phyloP scores from a whole-genome alignment of 1,284 basidiomycete genomes.

The Limonomyces culmigenus region DNA sequence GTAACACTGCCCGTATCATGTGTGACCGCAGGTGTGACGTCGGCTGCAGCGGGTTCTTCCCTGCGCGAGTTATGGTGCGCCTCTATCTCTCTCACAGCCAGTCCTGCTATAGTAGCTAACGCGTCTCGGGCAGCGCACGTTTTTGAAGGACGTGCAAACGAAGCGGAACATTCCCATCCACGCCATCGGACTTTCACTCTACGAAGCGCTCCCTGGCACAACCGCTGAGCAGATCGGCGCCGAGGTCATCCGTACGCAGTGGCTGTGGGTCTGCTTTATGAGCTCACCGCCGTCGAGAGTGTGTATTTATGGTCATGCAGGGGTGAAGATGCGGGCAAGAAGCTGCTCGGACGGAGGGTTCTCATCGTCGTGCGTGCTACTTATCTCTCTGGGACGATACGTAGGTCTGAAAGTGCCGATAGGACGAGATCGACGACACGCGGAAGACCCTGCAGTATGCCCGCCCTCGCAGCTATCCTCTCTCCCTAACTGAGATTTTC shows the following conservation, averaged over 20 bases:
- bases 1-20: constrained; percentile 15
- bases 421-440: constrained; percentile 93
- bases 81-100: no score
- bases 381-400: constrained; percentile 6
- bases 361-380: constrained; percentile 60
- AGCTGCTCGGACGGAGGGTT: constrained; percentile 64
- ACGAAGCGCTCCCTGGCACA: constrained; percentile 69
- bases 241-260: constrained; percentile 83
- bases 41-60: constrained; percentile 70
- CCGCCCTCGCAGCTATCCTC: not conserved
- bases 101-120: not conserved
- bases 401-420: constrained; percentile 2
- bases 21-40: constrained; percentile 8
- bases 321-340: constrained; percentile 44
- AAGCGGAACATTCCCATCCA: constrained; percentile 79
- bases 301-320: constrained; percentile 14
- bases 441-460: constrained; percentile 74
- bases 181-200: constrained; percentile 86
- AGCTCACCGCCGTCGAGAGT: not conserved
- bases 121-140: constrained; percentile 45
- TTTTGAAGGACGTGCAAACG: constrained; percentile 57
- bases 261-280: constrained; percentile 43
- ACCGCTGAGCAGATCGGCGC: constrained; percentile 66
- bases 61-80: constrained; percentile 74
- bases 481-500: constrained; percentile 1